Evolutionary conservation across 805 yeast genomes (phyloP).

Genomic region (fission yeast (Schizosaccharomyces pombe)): DNA sequence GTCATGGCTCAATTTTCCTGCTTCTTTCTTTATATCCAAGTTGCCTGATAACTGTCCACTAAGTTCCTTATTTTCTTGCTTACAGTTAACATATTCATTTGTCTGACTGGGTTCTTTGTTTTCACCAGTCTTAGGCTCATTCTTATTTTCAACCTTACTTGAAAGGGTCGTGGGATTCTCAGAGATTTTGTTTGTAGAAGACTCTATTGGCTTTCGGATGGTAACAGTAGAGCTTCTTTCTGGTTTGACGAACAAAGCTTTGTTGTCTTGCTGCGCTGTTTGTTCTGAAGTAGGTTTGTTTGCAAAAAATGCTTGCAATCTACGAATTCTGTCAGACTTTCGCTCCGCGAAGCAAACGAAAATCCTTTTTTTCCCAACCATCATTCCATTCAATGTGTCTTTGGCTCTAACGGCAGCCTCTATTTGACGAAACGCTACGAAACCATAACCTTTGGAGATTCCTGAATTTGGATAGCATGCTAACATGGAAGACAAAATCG

Average conservation of each 20-base stretch:
- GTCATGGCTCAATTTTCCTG: too few species aligned
- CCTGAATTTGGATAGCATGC: constrained; percentile 5
- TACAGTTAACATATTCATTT: too few species aligned
- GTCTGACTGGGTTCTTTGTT: too few species aligned
- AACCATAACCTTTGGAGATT: constrained; percentile 8
- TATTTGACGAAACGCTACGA: constrained; percentile 7
- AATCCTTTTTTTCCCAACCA: constrained; percentile 6
- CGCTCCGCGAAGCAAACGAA: constrained; percentile 8
- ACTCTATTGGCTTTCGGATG: background rate
- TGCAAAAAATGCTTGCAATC: background rate
- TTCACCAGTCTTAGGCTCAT: too few species aligned
- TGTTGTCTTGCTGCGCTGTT: background rate
- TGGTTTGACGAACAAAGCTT: background rate
- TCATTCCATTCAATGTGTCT: constrained; percentile 6
- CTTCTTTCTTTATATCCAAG: too few species aligned
- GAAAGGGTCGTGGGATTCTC: background rate
- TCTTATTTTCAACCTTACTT: too few species aligned
- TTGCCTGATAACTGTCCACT: too few species aligned
- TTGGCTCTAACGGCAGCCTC: constrained; percentile 8
- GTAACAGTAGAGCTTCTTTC: background rate
- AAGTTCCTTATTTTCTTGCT: too few species aligned
- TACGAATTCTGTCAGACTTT: background rate
- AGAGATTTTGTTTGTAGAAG: background rate
- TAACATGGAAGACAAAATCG: constrained; percentile 6
- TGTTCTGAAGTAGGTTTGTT: background rate